Evolutionary conservation across 1,284 basidiomycete genomes (phyloP).

Genomic region (Polyporus tsugae): DNA sequence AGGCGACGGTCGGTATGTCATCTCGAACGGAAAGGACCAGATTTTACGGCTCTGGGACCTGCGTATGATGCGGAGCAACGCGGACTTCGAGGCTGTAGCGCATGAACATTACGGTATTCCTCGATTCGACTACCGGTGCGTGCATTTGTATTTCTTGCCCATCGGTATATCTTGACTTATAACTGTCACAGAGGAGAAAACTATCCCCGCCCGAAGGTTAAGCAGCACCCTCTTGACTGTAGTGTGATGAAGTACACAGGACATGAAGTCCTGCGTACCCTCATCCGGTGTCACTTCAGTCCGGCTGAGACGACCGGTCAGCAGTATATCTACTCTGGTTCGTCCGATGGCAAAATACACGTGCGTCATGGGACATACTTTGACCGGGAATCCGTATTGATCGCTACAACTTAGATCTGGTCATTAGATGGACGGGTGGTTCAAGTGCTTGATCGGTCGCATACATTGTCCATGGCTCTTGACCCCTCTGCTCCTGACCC

Average conservation of each 20-base stretch:
- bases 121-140: constrained; percentile 85
- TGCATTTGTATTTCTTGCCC: constrained; percentile 7
- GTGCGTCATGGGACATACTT: constrained; percentile 51
- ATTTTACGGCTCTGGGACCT: constrained; percentile 93
- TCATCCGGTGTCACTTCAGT: constrained; percentile 97
- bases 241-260: constrained; percentile 97
- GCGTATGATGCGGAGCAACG: constrained; percentile 86
- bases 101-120: constrained; percentile 64
- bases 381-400: background rate
- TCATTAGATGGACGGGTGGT: constrained; percentile 89
- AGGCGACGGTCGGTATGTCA: constrained; percentile 94
- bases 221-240: constrained; percentile 85
- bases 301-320: constrained; percentile 91
- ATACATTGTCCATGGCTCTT: constrained; percentile 75
- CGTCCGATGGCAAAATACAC: constrained; percentile 84
- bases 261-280: constrained; percentile 90
- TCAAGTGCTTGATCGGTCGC: constrained; percentile 85
- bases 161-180: constrained; percentile 2
- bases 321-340: constrained; percentile 95
- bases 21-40: constrained; percentile 99
- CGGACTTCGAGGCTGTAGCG: constrained; percentile 68
- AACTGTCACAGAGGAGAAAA: constrained; percentile 58
- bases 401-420: constrained; percentile 76
- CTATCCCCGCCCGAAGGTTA: constrained; percentile 70
- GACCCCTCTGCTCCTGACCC: constrained; percentile 70